These are phyloP conservation scores for Gautieria morchelliformis DNA, from an alignment of 768 basidiomycete genomes.

Conservation along the genomic window DNA sequence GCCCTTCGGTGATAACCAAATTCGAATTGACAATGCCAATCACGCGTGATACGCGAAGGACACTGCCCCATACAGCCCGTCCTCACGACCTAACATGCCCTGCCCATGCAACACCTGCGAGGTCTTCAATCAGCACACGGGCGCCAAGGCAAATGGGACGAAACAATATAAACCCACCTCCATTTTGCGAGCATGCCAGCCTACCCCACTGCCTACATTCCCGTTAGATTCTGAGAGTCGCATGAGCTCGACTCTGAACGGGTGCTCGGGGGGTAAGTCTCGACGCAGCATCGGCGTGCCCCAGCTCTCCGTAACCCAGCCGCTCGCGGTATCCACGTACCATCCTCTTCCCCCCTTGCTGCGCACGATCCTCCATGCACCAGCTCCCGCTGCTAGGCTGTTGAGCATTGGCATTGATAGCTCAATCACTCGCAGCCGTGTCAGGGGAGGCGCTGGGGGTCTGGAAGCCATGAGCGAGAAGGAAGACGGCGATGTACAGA, in stretches of 20 bases:
- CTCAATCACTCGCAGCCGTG: conserved; percentile 81
- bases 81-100: conserved; percentile 87
- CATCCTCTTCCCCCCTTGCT: conserved; percentile 92
- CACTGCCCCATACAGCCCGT: conserved; percentile 88
- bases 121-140: conserved; percentile 4
- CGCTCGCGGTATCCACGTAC: conserved; percentile 85
- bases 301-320: conserved; percentile 54
- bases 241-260: conserved; percentile 61
- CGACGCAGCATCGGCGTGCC: conserved; percentile 39
- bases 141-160: neutral
- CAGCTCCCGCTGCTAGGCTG: conserved; percentile 68
- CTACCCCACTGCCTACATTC: conserved; percentile 83
- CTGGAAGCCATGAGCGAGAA: conserved; percentile 36
- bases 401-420: conserved; percentile 62
- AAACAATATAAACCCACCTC: conserved; percentile 51
- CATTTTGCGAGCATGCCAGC: conserved; percentile 97
- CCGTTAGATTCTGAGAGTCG: conserved; percentile 72
- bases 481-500: conserved; percentile 71
- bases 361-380: conserved; percentile 79
- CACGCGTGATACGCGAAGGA: conserved; percentile 91
- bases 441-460: conserved; percentile 38
- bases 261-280: conserved; percentile 51
- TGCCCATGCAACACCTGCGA: conserved; percentile 71
- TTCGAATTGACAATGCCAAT: conserved; percentile 8
- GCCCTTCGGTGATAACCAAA: neutral